Conservation (phyloP, 805 yeast species). For the Zygosaccharomyces pseudorouxii region DNA sequence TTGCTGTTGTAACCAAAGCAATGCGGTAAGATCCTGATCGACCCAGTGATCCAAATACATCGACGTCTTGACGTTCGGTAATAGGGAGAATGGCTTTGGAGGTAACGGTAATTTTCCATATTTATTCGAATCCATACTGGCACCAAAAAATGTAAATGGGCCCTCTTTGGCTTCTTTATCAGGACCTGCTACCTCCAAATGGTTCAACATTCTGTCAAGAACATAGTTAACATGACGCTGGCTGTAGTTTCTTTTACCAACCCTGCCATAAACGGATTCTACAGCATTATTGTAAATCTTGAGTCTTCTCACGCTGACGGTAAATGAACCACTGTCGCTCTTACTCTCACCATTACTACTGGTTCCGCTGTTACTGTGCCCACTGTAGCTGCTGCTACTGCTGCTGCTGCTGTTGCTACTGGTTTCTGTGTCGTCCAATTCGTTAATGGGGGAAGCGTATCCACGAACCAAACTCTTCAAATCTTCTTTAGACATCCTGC, state of each 20-base stretch:
- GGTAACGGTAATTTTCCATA: slow-evolving; percentile 6
- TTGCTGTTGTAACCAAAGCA: slow-evolving; percentile 18
- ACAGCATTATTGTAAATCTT: slow-evolving; percentile 30
- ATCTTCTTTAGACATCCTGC: slow-evolving; percentile 3
- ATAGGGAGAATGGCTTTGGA: neutral
- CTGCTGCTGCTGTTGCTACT: neutral
- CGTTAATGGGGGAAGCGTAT: neutral
- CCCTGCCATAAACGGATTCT: slow-evolving; percentile 22
- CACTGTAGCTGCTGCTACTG: neutral
- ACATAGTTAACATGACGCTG: slow-evolving; percentile 24
- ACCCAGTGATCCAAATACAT: slow-evolving; percentile 10
- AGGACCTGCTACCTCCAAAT: neutral
- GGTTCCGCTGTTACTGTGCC: neutral
- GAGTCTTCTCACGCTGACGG: slow-evolving; percentile 32
- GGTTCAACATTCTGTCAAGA: slow-evolving; percentile 17
- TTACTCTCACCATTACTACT: slow-evolving; percentile 4
- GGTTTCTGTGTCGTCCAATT: neutral
- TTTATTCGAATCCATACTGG: neutral
- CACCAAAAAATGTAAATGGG: slow-evolving; percentile 17
- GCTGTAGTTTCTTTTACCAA: slow-evolving; percentile 13
- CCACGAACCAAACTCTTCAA: neutral
- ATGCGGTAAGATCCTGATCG: slow-evolving; percentile 13
- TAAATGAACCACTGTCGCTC: slow-evolving; percentile 17
- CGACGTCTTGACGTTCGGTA: neutral
- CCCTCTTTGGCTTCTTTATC: slow-evolving; percentile 11